phyloP scores from a whole-genome alignment of 2,329 filamentous ascomycete genomes.

The Colletotrichum tanaceti region DNA sequence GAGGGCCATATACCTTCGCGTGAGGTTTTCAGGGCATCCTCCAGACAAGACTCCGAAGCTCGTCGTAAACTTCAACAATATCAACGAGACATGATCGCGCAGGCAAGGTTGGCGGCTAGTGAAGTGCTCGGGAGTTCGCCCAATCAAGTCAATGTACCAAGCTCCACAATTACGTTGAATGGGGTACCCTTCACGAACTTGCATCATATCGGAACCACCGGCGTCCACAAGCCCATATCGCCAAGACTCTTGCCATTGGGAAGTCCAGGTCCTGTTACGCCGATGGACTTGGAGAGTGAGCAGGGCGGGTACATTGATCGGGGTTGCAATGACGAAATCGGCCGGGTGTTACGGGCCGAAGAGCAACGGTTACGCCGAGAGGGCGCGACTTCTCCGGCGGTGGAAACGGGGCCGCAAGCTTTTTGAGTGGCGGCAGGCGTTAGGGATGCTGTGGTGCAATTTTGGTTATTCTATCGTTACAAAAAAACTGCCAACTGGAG shows the following conservation, averaged over 20 bases:
- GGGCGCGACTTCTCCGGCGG: slow-evolving; percentile 47
- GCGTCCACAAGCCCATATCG: slow-evolving; percentile 60
- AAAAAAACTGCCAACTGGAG: neutral
- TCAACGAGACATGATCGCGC: slow-evolving; percentile 70
- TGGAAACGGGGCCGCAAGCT: slow-evolving; percentile 48
- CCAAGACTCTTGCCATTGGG: slow-evolving; percentile 65
- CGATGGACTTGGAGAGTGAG: slow-evolving; percentile 64
- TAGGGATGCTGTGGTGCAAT: neutral
- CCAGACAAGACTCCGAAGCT: slow-evolving; percentile 59
- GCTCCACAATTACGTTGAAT: slow-evolving; percentile 49
- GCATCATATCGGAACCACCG: slow-evolving; percentile 51
- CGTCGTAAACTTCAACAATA: slow-evolving; percentile 67
- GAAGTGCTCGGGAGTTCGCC: slow-evolving; percentile 46
- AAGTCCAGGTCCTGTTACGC: slow-evolving; percentile 71
- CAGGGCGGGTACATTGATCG: slow-evolving; percentile 54
- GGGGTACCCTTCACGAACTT: slow-evolving; percentile 52
- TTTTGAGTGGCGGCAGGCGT: slow-evolving; percentile 41
- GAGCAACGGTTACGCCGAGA: slow-evolving; percentile 49
- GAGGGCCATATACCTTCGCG: slow-evolving; percentile 45
- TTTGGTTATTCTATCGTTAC: neutral
- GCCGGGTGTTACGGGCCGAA: slow-evolving; percentile 44
- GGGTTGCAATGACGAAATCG: slow-evolving; percentile 45
- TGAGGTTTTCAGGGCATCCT: slow-evolving; percentile 42
- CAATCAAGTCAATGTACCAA: slow-evolving; percentile 43
- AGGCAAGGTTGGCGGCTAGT: slow-evolving; percentile 61